Percentiles rank a stretch among this genome's conserved stretches.
Conservation (phyloP, 306 rosid species). For the Medicago lupulina region DNA sequence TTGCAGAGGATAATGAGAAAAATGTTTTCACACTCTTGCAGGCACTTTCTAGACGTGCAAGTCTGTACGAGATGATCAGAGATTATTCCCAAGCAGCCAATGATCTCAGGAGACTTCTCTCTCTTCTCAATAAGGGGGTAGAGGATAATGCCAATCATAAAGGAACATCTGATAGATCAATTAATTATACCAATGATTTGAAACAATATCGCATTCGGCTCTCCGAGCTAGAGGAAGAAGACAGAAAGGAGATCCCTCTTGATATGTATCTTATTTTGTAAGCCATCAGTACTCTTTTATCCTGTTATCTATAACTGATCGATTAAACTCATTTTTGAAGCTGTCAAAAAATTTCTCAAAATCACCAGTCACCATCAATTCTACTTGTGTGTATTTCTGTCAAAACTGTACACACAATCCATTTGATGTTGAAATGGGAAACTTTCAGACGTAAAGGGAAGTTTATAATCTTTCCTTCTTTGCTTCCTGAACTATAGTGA, state of each 20-base stretch:
- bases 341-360: constrained; percentile 22
- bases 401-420: constrained; percentile 10
- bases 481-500: constrained; percentile 1
- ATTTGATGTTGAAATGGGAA: constrained; percentile 30
- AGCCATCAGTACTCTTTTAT: constrained; percentile 44
- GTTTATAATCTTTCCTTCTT: constrained; percentile 26
- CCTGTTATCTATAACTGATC: constrained; percentile 29
- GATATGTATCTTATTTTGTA: constrained; percentile 95
- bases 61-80: constrained; percentile 81
- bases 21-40: constrained; percentile 47
- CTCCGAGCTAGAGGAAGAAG: constrained; percentile 85
- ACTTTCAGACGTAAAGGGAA: constrained; percentile 7
- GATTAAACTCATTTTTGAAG: constrained; percentile 22
- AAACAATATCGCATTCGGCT: constrained; percentile 74
- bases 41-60: constrained; percentile 96
- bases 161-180: constrained; percentile 68
- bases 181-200: constrained; percentile 68
- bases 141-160: constrained; percentile 60
- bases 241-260: constrained; percentile 81
- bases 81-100: constrained; percentile 87
- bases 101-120: constrained; percentile 78
- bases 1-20: constrained; percentile 15
- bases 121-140: constrained; percentile 58
- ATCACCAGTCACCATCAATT: constrained; percentile 5
- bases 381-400: constrained; percentile 25